Evolutionary conservation across 768 basidiomycete genomes (phyloP).

Genomic region (Mycena olivaceomarginata): DNA sequence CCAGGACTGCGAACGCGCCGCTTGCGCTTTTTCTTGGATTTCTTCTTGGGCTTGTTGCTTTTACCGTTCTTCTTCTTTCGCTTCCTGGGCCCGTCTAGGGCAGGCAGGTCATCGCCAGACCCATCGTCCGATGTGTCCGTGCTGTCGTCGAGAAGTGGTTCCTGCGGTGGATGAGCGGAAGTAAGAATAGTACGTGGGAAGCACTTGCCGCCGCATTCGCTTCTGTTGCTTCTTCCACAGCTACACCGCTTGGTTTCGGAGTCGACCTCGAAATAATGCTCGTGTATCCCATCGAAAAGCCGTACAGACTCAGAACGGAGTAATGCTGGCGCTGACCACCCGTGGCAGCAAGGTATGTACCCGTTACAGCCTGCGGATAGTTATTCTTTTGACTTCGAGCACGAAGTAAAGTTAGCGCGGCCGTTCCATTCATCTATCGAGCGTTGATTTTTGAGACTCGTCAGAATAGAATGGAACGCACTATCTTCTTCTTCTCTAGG

Average conservation of each 20-base stretch:
- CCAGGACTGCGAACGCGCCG: neutral
- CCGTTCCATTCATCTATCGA: neutral
- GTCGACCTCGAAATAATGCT: constrained; percentile 10
- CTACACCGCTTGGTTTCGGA: too few relatives aligned
- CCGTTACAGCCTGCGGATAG: constrained; percentile 22
- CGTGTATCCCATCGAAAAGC: constrained; percentile 45
- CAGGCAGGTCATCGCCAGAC: too few relatives aligned
- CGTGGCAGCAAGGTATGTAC: constrained; percentile 36
- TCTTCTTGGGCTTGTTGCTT: neutral
- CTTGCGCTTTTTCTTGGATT: constrained; percentile 3
- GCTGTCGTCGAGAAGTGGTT: too few relatives aligned
- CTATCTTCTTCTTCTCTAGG: neutral
- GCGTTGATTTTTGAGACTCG: neutral
- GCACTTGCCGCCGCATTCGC: too few relatives aligned
- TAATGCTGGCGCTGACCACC: constrained; percentile 53
- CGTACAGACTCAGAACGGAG: constrained; percentile 42
- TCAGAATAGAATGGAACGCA: neutral
- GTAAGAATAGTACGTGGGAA: too few relatives aligned
- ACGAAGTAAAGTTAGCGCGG: constrained; percentile 10
- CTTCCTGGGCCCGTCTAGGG: too few relatives aligned
- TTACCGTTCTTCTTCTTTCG: neutral
- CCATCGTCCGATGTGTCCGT: too few relatives aligned
- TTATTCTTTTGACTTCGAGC: constrained; percentile 31
- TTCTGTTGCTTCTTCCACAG: too few relatives aligned
- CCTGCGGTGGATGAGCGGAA: too few relatives aligned